Evolutionary conservation across 2,329 filamentous ascomycete species (phyloP).

Genomic region (Amesomyces nigricolor): DNA sequence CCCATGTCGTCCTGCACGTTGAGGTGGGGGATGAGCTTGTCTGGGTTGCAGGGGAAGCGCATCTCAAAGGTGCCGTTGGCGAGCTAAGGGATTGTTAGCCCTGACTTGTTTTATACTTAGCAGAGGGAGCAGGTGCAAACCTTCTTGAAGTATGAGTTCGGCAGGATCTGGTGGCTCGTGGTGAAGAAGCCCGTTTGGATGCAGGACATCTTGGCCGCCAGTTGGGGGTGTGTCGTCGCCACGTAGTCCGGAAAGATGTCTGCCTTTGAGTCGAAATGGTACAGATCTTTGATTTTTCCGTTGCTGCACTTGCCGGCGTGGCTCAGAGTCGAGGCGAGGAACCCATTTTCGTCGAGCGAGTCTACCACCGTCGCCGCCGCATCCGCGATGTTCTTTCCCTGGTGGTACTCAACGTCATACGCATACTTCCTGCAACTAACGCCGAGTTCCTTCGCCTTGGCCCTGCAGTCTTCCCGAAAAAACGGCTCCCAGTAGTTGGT

Average conservation of each 20-base stretch:
- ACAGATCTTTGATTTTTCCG: conserved; percentile 43
- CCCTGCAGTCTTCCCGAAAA: conserved; percentile 39
- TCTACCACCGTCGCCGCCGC: conserved; percentile 41
- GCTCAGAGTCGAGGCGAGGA: conserved; percentile 48
- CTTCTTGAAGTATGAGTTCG: conserved; percentile 42
- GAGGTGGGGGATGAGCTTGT: conserved; percentile 39
- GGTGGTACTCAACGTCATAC: conserved; percentile 44
- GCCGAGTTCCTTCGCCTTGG: conserved; percentile 34
- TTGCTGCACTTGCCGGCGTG: conserved; percentile 42
- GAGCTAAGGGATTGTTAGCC: conserved; percentile 25
- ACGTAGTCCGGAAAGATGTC: conserved; percentile 45
- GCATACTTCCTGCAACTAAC: conserved; percentile 40
- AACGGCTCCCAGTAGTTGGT: conserved; percentile 53
- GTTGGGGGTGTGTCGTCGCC: conserved; percentile 35
- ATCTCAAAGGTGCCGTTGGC: conserved; percentile 41
- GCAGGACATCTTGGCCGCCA: conserved; percentile 47
- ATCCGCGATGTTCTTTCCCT: conserved; percentile 51
- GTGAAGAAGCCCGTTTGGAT: conserved; percentile 47
- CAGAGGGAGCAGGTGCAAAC: conserved; percentile 28
- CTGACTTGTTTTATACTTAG: not conserved
- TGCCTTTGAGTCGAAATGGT: conserved; percentile 50
- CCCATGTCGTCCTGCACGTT: conserved; percentile 44
- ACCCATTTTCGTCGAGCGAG: conserved; percentile 42
- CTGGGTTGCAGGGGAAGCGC: conserved; percentile 40
- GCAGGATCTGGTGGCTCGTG: conserved; percentile 43